Evolutionary conservation across 2,329 filamentous ascomycete species (phyloP).

Genomic region (Penicillium sp.): DNA sequence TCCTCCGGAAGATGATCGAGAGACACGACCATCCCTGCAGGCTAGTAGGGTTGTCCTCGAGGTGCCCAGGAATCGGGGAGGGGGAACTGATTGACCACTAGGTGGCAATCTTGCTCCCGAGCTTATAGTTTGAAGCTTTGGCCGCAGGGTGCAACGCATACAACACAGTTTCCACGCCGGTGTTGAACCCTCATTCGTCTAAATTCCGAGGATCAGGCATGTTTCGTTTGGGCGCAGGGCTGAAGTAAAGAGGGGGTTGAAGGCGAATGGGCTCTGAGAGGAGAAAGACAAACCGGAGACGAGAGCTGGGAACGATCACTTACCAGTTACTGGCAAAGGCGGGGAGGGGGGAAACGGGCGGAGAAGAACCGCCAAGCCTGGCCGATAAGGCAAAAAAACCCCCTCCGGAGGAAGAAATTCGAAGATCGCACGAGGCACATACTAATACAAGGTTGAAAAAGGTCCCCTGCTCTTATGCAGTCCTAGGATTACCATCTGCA

Average conservation of each 20-base stretch:
- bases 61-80: background rate
- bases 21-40: constrained; percentile 41
- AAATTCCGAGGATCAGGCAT: constrained; percentile 9
- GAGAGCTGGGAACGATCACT: background rate
- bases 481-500: background rate
- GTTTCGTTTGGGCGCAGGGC: background rate
- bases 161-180: constrained; percentile 20
- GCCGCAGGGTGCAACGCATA: background rate
- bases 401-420: background rate
- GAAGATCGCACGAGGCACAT: background rate
- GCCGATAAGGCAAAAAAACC: constrained; percentile 4
- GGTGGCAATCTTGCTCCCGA: constrained; percentile 9
- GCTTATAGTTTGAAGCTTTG: constrained; percentile 3
- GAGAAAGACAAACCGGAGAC: constrained; percentile 3
- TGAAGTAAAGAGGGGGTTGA: background rate
- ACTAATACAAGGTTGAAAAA: background rate
- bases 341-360: constrained; percentile 9
- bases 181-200: constrained; percentile 17
- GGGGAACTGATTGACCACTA: constrained; percentile 9
- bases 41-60: background rate
- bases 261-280: background rate
- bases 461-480: background rate
- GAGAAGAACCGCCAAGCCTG: constrained; percentile 7
- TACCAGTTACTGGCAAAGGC: background rate
- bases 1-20: constrained; percentile 72